These are phyloP conservation scores for Galerina sulciceps DNA, from an alignment of 768 basidiomycete genomes.

Conservation along the genomic window DNA sequence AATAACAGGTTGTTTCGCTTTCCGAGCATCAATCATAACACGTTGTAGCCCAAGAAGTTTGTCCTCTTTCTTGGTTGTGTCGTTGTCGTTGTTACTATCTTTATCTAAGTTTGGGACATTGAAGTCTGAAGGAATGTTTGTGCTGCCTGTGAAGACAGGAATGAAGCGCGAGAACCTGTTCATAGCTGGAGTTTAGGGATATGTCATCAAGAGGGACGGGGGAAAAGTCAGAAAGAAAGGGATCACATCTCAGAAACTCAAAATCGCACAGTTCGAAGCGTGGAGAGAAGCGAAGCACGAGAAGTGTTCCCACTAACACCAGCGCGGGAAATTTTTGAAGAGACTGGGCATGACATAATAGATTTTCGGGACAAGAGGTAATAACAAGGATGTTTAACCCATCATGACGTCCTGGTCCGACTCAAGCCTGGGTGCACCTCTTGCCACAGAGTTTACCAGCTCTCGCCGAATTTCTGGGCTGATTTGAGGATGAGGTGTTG, in stretches of 20 bases:
- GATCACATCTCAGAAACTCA: neutral
- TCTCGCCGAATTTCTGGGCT: constrained; percentile 90
- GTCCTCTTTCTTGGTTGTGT: neutral
- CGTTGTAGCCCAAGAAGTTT: constrained; percentile 20
- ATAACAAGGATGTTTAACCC: constrained; percentile 38
- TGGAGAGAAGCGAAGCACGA: too few relatives aligned
- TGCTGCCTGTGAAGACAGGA: neutral
- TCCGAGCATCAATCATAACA: constrained; percentile 20
- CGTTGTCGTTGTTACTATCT: neutral
- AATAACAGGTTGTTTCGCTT: constrained; percentile 19
- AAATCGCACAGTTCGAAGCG: too few relatives aligned
- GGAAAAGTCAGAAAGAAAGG: neutral
- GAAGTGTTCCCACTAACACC: neutral
- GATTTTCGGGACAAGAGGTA: neutral
- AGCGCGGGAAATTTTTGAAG: constrained; percentile 2
- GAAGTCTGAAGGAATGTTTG: neutral
- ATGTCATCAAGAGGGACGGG: neutral
- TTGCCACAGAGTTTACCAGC: constrained; percentile 81
- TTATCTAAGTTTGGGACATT: neutral
- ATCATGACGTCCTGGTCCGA: constrained; percentile 70
- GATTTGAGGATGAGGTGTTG: constrained; percentile 86
- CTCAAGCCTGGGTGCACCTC: constrained; percentile 77
- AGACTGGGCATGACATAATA: neutral
- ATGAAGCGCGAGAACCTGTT: constrained; percentile 10
- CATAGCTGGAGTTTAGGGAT: neutral